A percentile compares a stretch with the other conserved stretches of the same genome.
These are phyloP conservation scores for Phialophora macrospora DNA, from an alignment of 2,329 filamentous ascomycete species.

Conservation along the genomic window DNA sequence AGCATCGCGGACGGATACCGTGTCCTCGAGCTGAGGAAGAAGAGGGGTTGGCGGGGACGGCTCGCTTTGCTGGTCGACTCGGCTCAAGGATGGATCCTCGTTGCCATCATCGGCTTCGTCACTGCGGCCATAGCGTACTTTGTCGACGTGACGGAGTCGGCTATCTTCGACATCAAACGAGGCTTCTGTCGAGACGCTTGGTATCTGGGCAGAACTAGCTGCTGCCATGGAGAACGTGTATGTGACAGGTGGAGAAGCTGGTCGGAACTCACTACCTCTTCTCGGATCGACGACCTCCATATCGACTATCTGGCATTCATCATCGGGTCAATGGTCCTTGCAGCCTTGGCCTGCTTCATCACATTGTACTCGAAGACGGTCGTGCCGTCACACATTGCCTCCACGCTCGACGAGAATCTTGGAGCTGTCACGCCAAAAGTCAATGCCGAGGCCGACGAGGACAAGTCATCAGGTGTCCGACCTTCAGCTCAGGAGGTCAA, in stretches of 20 bases:
- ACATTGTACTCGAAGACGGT: conserved; percentile 92
- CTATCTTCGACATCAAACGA: conserved; percentile 87
- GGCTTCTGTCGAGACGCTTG: conserved; percentile 78
- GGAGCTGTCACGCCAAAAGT: conserved; percentile 59
- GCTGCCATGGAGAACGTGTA: conserved; percentile 60
- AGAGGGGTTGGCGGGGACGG: conserved; percentile 84
- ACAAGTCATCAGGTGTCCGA: conserved; percentile 48
- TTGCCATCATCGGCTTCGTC: conserved; percentile 83
- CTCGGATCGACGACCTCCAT: conserved; percentile 58
- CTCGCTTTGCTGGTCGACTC: conserved; percentile 78
- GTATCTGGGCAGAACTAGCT: conserved; percentile 73
- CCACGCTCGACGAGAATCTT: conserved; percentile 91
- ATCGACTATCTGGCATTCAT: conserved; percentile 82
- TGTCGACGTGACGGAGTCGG: conserved; percentile 83
- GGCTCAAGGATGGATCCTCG: conserved; percentile 91
- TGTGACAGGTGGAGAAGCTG: conserved; percentile 68
- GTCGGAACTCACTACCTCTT: conserved; percentile 66
- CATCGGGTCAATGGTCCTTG: conserved; percentile 69
- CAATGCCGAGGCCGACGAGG: conserved; percentile 52
- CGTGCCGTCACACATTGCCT: conserved; percentile 78
- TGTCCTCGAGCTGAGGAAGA: conserved; percentile 77
- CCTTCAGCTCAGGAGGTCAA: conserved; percentile 43
- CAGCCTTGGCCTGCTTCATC: conserved; percentile 74
- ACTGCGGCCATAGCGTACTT: conserved; percentile 86
- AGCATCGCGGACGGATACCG: conserved; percentile 93